Evolutionary conservation across 2,329 filamentous ascomycete species (phyloP), one percentile per base, ranked within the genome.

Genomic region (Cladosporium cucumerinum): DNA sequence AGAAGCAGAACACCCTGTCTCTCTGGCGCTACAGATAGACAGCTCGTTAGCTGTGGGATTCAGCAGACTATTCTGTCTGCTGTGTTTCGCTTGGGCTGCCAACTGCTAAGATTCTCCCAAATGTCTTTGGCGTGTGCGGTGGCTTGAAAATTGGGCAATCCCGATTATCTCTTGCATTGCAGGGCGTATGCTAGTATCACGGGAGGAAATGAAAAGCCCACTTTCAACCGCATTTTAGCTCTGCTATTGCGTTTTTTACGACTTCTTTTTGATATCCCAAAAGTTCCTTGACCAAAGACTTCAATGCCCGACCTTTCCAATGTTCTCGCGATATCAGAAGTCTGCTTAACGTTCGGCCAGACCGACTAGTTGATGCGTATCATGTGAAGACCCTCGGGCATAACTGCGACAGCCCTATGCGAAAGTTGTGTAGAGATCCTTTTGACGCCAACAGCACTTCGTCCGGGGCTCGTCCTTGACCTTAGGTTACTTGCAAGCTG

Each of bases 1-100:
- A 97, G 92, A 89, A 91, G 82, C 93, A 97, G 88, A 99, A 99
- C 91, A 99, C 94, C 83, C 89, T 97, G 81, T 96, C 91, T 78
- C 92, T 97, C 82, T 97, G 94, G 93, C 89, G 93, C 83, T 97
- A 97, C 91, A 89, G 93, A 85, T 97, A 91, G 84, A 73, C 61
- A 69, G 61, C 21, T 63, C 21, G 51, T 57, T 57, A 57, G 46
- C 34, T 48, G 26, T 49, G 32, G 34, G 59, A 61, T 54, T 61
- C 39, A 34, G 59, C 59, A 54, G 59, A 25, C 59, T 1, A 34
- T 36, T 28, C 8, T 61, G 59, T 61, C 48, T 61, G 46, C 16
- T 43, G 48, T 23, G 30, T 54, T 26, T 54, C 59, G 59, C 59
- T 61, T 39, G 59, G 48, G 59, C 46, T 54, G 30, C 48, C 59